Conservation (phyloP, 2,329 filamentous ascomycete species). For the Aspergillus aculeatus region DNA sequence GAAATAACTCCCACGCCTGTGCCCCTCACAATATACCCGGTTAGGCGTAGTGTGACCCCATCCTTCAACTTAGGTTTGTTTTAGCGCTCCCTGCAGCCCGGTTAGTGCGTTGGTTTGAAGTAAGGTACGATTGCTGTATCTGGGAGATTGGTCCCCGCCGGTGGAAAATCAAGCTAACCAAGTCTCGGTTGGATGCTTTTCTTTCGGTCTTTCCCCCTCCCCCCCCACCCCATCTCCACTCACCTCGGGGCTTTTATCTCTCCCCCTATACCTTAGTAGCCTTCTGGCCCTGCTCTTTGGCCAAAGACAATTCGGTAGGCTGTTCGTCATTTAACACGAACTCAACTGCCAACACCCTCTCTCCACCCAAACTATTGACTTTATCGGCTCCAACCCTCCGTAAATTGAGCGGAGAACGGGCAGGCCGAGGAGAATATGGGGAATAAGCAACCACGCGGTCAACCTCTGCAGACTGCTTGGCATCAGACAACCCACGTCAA, state of each 20-base stretch:
- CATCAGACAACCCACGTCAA: neutral
- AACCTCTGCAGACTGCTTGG: neutral
- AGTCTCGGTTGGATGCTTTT: neutral
- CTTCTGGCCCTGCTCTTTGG: neutral
- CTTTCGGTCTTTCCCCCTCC: neutral
- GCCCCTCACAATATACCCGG: neutral
- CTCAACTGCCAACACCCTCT: neutral
- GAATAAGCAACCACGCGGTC: neutral
- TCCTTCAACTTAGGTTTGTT: neutral
- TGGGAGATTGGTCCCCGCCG: neutral
- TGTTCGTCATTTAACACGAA: neutral
- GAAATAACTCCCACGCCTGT: neutral
- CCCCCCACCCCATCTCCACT: neutral
- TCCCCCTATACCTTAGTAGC: neutral
- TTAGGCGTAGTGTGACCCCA: neutral
- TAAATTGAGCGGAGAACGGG: constrained; percentile 2
- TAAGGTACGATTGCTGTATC: neutral
- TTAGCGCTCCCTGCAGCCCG: neutral
- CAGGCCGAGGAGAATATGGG: neutral
- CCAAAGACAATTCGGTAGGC: neutral
- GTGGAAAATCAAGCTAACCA: neutral
- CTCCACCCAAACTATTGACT: neutral
- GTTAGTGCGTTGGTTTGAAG: neutral
- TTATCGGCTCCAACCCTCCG: neutral
- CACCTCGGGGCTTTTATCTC: neutral